Percentiles rank a stretch among this genome's conserved stretches.
These are phyloP conservation scores for Hanseniaspora clermontiae DNA, from an alignment of 805 yeast genomes.

Conservation along the genomic window DNA sequence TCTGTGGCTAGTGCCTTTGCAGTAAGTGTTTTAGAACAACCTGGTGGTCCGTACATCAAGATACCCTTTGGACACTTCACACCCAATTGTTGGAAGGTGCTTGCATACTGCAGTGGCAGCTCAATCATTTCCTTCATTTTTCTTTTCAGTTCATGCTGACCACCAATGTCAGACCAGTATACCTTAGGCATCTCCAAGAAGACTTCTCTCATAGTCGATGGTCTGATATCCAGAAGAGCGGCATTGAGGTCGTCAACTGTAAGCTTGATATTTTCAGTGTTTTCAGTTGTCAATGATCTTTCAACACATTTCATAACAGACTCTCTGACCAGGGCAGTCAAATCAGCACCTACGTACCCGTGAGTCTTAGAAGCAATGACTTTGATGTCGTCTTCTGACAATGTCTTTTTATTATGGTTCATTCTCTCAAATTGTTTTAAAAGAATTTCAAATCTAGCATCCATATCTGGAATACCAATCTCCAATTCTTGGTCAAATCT, in stretches of 20 bases:
- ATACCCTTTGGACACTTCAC: constrained; percentile 88
- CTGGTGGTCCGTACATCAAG: constrained; percentile 92
- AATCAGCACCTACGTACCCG: constrained; percentile 96
- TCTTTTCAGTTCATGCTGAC: constrained; percentile 71
- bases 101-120: constrained; percentile 73
- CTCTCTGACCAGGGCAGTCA: constrained; percentile 77
- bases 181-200: constrained; percentile 90
- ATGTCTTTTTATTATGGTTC: constrained; percentile 33
- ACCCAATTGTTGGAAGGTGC: constrained; percentile 63
- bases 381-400: constrained; percentile 39
- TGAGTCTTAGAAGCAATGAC: constrained; percentile 67
- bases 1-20: constrained; percentile 95
- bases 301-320: constrained; percentile 74
- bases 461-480: constrained; percentile 81
- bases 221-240: constrained; percentile 71
- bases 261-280: constrained; percentile 28
- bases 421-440: constrained; percentile 42
- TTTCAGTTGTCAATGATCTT: constrained; percentile 34
- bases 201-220: constrained; percentile 95
- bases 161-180: constrained; percentile 90
- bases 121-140: constrained; percentile 84
- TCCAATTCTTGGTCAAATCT: constrained; percentile 83
- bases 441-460: constrained; percentile 64
- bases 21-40: constrained; percentile 88
- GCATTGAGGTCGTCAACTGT: constrained; percentile 45